phyloP scores from a whole-genome alignment of 768 basidiomycete genomes.

The Boletus coccyginus region DNA sequence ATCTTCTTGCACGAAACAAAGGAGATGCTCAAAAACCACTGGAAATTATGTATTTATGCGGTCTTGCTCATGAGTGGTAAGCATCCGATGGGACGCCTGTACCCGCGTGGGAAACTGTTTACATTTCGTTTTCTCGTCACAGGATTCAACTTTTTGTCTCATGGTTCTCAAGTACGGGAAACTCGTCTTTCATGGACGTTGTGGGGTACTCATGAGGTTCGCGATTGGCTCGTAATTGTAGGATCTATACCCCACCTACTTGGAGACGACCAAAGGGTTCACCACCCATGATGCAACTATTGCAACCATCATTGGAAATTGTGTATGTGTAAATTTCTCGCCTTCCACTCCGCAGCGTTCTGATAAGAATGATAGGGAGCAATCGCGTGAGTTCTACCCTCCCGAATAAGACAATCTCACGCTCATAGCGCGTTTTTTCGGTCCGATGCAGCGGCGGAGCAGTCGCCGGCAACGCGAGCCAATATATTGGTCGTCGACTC shows the following conservation, averaged over 20 bases:
- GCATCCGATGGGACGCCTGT: not conserved
- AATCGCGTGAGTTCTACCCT: constrained; percentile 36
- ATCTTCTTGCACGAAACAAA: constrained; percentile 71
- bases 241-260: constrained; percentile 79
- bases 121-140: not conserved
- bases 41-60: constrained; percentile 81
- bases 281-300: constrained; percentile 55
- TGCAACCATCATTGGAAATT: constrained; percentile 82
- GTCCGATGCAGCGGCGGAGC: constrained; percentile 50
- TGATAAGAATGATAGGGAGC: constrained; percentile 36
- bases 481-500: constrained; percentile 77
- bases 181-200: not conserved
- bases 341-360: not conserved
- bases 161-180: constrained; percentile 56
- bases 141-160: constrained; percentile 79
- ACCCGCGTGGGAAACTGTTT: not conserved
- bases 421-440: not conserved
- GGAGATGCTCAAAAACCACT: constrained; percentile 78
- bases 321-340: constrained; percentile 36
- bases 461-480: constrained; percentile 67
- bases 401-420: constrained; percentile 6
- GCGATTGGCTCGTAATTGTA: constrained; percentile 16
- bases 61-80: constrained; percentile 72
- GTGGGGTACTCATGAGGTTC: not conserved
- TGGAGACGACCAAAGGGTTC: constrained; percentile 62